These are phyloP conservation scores for Pseudozyma tsukubaensis DNA, from an alignment of 1,284 basidiomycete species.

Conservation along the genomic window DNA sequence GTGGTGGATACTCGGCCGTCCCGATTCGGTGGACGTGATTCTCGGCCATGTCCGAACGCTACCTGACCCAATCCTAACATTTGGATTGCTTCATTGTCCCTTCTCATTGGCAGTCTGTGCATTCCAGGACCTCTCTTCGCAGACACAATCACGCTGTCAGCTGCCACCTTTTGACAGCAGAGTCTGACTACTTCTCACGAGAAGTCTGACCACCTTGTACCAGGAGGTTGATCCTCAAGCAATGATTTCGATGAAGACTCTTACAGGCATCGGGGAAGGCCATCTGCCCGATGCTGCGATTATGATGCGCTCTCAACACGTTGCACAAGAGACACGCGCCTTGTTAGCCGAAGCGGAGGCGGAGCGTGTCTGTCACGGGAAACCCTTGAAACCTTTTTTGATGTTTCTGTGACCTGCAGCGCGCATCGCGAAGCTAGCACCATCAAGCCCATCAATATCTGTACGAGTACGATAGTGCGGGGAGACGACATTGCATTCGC, in stretches of 20 bases:
- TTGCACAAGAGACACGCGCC: conserved; percentile 9
- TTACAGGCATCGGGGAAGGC: too few species aligned
- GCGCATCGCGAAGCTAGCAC: conserved; percentile 30
- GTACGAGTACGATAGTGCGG: not conserved
- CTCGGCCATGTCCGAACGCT: conserved; percentile 26
- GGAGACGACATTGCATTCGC: too few species aligned
- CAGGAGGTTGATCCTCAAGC: too few species aligned
- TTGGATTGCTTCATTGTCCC: not conserved
- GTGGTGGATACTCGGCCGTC: conserved; percentile 28
- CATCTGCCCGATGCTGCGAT: not conserved
- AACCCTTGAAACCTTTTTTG: conserved; percentile 10
- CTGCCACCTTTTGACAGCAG: too few species aligned
- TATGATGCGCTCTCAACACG: conserved; percentile 19
- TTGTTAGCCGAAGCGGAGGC: not conserved
- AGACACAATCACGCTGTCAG: too few species aligned
- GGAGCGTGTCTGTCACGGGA: conserved; percentile 9
- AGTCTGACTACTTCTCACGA: too few species aligned
- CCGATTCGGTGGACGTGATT: not conserved
- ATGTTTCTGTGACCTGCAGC: conserved; percentile 6
- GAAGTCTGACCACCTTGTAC: too few species aligned
- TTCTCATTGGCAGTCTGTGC: not conserved
- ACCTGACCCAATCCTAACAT: too few species aligned
- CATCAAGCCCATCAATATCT: conserved; percentile 20
- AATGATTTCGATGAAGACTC: too few species aligned
- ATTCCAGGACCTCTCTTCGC: too few species aligned